These are phyloP conservation scores for Teratosphaeriaceae sp. DNA, from an alignment of 2,329 filamentous ascomycete species.

Conservation along the genomic window DNA sequence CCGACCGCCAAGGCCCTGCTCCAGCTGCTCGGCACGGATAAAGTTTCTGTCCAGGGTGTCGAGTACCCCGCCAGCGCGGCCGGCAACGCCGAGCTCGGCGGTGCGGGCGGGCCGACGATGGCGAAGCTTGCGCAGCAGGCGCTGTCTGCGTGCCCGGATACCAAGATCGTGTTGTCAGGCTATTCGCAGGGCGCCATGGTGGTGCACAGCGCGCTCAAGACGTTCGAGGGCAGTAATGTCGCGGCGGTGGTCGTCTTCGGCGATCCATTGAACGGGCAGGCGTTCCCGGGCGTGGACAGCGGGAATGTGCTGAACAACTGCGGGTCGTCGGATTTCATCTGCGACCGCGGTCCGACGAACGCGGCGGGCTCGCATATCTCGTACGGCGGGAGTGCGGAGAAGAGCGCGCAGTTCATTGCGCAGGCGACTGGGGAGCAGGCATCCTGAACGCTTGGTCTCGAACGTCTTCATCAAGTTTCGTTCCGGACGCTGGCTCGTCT, in stretches of 20 bases:
- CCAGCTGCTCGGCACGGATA: background rate
- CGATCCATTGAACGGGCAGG: conserved; percentile 19
- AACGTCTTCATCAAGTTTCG: background rate
- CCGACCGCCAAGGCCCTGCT: conserved; percentile 35
- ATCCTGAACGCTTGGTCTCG: background rate
- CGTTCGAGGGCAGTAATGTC: conserved; percentile 6
- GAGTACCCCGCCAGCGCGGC: no score
- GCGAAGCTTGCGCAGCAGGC: conserved; percentile 15
- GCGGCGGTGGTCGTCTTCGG: conserved; percentile 23
- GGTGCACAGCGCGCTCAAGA: conserved; percentile 15
- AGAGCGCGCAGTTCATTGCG: background rate
- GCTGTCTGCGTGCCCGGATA: conserved; percentile 18
- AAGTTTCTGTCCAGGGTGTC: no score
- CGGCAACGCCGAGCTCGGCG: no score
- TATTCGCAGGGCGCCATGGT: conserved; percentile 23
- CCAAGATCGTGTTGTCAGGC: conserved; percentile 20
- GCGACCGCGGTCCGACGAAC: conserved; percentile 3
- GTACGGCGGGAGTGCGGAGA: conserved; percentile 1
- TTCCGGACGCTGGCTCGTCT: background rate
- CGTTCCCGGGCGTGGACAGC: conserved; percentile 14
- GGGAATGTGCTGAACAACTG: conserved; percentile 3
- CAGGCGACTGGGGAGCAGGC: background rate
- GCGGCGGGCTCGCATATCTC: background rate
- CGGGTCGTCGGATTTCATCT: conserved; percentile 4
- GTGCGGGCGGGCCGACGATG: no score